These are phyloP conservation scores for Penicillium nordicum DNA, from an alignment of 2,329 filamentous ascomycete species.

Conservation along the genomic window DNA sequence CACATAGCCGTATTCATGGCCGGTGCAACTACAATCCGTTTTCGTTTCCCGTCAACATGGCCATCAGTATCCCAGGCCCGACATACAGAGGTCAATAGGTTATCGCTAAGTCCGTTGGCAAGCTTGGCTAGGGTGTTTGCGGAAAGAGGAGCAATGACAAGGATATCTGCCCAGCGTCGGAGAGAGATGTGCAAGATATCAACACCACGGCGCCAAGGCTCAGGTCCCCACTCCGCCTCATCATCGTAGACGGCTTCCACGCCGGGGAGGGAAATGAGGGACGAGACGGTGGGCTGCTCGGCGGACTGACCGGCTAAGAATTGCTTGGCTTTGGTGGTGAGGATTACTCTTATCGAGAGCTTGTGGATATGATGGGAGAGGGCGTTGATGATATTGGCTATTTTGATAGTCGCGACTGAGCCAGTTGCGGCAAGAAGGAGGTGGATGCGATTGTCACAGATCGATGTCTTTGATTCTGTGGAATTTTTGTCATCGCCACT, in stretches of 20 bases:
- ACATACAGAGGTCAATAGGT: slow-evolving; percentile 66
- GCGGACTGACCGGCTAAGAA: slow-evolving; percentile 72
- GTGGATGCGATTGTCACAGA: slow-evolving; percentile 1
- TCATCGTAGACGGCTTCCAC: slow-evolving; percentile 78
- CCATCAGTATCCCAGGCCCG: slow-evolving; percentile 77
- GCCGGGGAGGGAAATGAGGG: slow-evolving; percentile 59
- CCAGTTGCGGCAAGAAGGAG: slow-evolving; percentile 60
- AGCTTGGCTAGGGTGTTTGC: slow-evolving; percentile 87
- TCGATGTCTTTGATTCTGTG: background rate
- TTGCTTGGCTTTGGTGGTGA: slow-evolving; percentile 67
- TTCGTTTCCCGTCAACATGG: slow-evolving; percentile 52
- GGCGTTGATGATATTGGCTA: slow-evolving; percentile 58
- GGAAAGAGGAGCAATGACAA: slow-evolving; percentile 76
- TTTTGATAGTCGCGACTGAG: slow-evolving; percentile 79
- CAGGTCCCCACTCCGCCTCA: slow-evolving; percentile 70
- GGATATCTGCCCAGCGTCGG: slow-evolving; percentile 70
- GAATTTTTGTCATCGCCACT: background rate
- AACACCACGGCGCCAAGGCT: slow-evolving; percentile 69
- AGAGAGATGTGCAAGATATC: slow-evolving; percentile 84
- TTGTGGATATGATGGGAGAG: slow-evolving; percentile 41
- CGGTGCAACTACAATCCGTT: slow-evolving; percentile 68
- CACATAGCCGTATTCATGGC: slow-evolving; percentile 90
- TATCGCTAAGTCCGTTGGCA: slow-evolving; percentile 69
- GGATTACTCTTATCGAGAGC: slow-evolving; percentile 74
- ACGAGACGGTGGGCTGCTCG: slow-evolving; percentile 68